Evolutionary conservation across 164 flowering plant species (phyloP), one percentile per base, ranked within the genome.

Genomic region (Magnolia officinalis): DNA sequence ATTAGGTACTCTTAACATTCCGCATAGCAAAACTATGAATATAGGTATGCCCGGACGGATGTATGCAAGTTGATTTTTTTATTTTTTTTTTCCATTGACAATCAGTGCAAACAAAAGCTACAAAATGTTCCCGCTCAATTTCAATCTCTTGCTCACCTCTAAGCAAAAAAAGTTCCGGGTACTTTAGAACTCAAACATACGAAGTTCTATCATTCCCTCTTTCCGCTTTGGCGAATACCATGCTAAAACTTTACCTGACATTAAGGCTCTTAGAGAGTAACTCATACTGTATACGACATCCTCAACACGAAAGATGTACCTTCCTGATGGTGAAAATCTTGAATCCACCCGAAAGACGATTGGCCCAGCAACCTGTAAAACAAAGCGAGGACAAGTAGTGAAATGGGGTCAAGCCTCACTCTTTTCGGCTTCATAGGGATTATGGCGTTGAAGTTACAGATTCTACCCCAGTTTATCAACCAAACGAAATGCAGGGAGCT

Each of bases 171-270:
- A 6, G 23, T 50, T 37, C 23, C 6, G 18, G 4, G 45, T 5
- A 55, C 18, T 20, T 84, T 80, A 92, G 78, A 91, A 95, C 79
- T 96, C 98, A 77, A 82, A 92, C 2, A 94, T 49, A 31, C 96
- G 94, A 69, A 96, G 77, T 84, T 96, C 99, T 58, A 96, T 71
- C 99, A 94, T 96, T n/a, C 94, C 98, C 71, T 96, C 99, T 79
- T 96, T 94, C 74, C 96, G 85, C 80, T 87, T 92, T 0, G 99
- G 98, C 51, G 99, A 96, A 81, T 88, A 96, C 99, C 99, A 96
- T 45, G 91, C 90, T 71, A 90, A 92, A 61, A 90, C 92, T 79
- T 96, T 93, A 52, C 96, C 98, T 0, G 99, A 96, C 0, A 26
- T 29, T 8, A 96, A 78, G 8, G 85, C 78, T 82, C 84, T 81